Evolutionary conservation across 2,329 filamentous ascomycete genomes (phyloP).

Genomic region (Nemania sp.): DNA sequence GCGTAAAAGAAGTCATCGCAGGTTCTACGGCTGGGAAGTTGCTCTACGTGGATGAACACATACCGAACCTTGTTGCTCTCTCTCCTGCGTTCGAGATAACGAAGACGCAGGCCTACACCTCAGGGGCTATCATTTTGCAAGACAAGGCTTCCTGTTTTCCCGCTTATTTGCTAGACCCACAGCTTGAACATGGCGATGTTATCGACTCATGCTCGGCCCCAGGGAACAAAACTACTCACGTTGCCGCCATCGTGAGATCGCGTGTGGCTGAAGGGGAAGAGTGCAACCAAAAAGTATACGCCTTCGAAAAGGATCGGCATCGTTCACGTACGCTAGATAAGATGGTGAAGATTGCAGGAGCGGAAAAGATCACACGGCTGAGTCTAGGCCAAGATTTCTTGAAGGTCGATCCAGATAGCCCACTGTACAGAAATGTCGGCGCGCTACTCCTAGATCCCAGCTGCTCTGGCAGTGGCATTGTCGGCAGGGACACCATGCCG

Average conservation of each 20-base stretch:
- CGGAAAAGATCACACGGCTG: conserved; percentile 66
- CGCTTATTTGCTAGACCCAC: conserved; percentile 78
- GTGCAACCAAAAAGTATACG: conserved; percentile 60
- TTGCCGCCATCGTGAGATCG: conserved; percentile 71
- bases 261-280: conserved; percentile 43
- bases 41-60: conserved; percentile 75
- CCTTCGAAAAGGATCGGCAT: conserved; percentile 75
- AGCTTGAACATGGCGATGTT: conserved; percentile 69
- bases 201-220: conserved; percentile 95
- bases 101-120: conserved; percentile 71
- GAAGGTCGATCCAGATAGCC: conserved; percentile 66
- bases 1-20: conserved; percentile 60
- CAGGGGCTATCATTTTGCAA: conserved; percentile 83
- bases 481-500: conserved; percentile 81
- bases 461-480: conserved; percentile 93
- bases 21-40: conserved; percentile 46
- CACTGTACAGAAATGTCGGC: conserved; percentile 69
- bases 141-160: conserved; percentile 98
- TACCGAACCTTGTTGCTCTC: conserved; percentile 82
- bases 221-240: conserved; percentile 95
- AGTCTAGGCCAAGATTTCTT: conserved; percentile 81
- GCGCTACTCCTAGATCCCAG: conserved; percentile 88
- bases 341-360: conserved; percentile 81
- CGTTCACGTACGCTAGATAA: conserved; percentile 77
- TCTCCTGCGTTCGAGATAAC: conserved; percentile 72